Evolutionary conservation across 2,329 filamentous ascomycete species (phyloP).

Genomic region (Colletotrichum musae): DNA sequence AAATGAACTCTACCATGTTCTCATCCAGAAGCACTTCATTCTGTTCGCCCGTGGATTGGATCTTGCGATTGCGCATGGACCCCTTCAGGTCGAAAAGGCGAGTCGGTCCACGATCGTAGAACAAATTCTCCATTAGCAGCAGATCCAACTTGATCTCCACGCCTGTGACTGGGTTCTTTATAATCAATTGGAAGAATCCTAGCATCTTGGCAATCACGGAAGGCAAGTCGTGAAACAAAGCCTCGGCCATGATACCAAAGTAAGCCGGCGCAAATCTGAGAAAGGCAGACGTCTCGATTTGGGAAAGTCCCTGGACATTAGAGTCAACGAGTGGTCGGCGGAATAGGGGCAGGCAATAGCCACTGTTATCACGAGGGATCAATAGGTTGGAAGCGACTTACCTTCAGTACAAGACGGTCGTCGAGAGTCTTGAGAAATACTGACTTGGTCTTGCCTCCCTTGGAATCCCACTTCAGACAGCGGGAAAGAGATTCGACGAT

Average conservation of each 20-base stretch:
- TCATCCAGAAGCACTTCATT: constrained; percentile 98
- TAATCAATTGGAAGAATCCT: constrained; percentile 96
- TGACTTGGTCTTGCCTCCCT: constrained; percentile 97
- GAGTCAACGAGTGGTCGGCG: constrained; percentile 35
- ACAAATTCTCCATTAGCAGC: constrained; percentile 96
- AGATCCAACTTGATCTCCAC: constrained; percentile 96
- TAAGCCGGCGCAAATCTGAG: constrained; percentile 96
- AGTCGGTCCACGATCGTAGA: constrained; percentile 92
- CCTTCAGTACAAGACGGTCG: constrained; percentile 91
- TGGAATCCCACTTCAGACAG: constrained; percentile 98
- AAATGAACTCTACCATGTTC: constrained; percentile 99
- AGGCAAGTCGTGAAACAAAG: constrained; percentile 93
- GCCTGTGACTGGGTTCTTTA: constrained; percentile 93
- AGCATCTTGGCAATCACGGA: constrained; percentile 99
- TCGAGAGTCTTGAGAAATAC: constrained; percentile 97
- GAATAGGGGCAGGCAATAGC: too few relatives aligned
- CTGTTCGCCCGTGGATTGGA: constrained; percentile 93
- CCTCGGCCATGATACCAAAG: constrained; percentile 97
- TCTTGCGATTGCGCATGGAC: constrained; percentile 98
- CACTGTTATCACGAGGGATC: too few relatives aligned
- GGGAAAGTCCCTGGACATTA: constrained; percentile 78
- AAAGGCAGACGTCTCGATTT: constrained; percentile 94
- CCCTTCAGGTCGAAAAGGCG: constrained; percentile 97
- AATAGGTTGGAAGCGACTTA: constrained; percentile 43
- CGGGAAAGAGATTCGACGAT: constrained; percentile 96